A percentile compares a stretch with the other conserved stretches of the same genome.
Conservation (phyloP, 345 rosid species). For the Toxicodendron radicans region DNA sequence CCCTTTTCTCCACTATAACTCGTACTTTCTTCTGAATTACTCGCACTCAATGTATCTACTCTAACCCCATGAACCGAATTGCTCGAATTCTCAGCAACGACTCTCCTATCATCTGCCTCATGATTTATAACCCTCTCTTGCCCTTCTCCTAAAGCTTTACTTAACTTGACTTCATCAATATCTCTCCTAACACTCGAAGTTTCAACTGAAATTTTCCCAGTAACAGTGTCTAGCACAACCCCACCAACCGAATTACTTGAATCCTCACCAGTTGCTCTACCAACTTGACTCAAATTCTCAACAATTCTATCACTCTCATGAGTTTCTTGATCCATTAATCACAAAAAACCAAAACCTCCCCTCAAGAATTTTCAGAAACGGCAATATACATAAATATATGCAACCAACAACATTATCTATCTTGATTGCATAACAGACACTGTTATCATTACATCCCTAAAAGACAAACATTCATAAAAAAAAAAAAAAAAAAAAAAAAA, state of each 20-base stretch:
- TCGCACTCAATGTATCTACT: conserved; percentile 20
- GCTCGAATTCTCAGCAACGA: conserved; percentile 29
- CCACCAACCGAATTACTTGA: conserved; percentile 23
- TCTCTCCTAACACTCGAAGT: conserved; percentile 20
- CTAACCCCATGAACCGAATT: conserved; percentile 20
- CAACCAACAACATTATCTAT: conserved; percentile 6
- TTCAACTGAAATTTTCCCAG: conserved; percentile 24
- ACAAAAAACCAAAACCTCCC: not conserved
- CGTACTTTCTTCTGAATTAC: conserved; percentile 20
- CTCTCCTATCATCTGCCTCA: conserved; percentile 16
- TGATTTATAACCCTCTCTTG: conserved; percentile 30
- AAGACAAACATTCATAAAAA: not conserved
- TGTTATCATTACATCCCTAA: not conserved
- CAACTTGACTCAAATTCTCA: conserved; percentile 21
- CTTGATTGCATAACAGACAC: not conserved
- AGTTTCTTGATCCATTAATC: conserved; percentile 40
- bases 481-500: no score
- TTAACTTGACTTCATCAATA: not conserved
- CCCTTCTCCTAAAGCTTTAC: not conserved
- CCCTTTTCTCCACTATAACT: conserved; percentile 28
- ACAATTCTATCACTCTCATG: conserved; percentile 17
- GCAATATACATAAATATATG: not conserved
- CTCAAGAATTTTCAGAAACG: conserved; percentile 16
- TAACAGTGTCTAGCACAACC: conserved; percentile 28
- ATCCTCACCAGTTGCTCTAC: conserved; percentile 20